Evolutionary conservation across 1,284 basidiomycete genomes (phyloP), one percentile per base, ranked within the genome.

Genomic region (Moesziomyces sp.): DNA sequence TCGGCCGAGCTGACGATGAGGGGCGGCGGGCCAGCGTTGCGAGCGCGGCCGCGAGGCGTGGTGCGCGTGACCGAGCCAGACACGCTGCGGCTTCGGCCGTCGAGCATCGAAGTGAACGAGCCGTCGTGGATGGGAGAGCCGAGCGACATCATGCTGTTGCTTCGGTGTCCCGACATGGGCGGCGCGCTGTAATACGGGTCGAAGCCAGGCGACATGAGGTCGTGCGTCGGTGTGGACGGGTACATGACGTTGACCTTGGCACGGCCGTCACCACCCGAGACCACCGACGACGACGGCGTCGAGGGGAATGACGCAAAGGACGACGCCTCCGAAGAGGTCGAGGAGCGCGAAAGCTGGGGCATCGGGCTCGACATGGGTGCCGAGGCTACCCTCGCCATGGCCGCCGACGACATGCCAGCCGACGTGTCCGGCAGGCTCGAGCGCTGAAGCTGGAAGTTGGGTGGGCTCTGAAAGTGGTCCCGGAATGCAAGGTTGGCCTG

Each of bases 1-100:
- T 83, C 77, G 11, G 79, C 79, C n/a, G 68, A 75, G 75, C 76
- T 80, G 52, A 83, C 82, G 21, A 84, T 77, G 18, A 83, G 74
- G 21, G 82, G 83, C 0, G 82, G 83, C 18, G 80, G 78, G 5
- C 69, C 76, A 13, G 60, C 52, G 23, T 64, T 66, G 53, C 72
- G 57, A 28, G 69, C 55, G 4, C 75, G 64, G 30, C 63, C 59
- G 28, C 67, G 69, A 24, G 75, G 64, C 10, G 72, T 70, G 43
- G 56, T 67, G 46, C 66, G 67, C 6, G 58, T 61, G 38, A 60
- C 71, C n/a, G 60, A 56, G 35, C 59, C 61, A 11, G 74, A 72
- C 24, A 72, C 48, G 46, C 57, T 60, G 43, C 70, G 60, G 34
- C 58, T 52, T 42, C 74, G 48, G 50, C 64, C 54, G 47, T 65